Evolutionary conservation across 805 yeast species (phyloP).

Genomic region (Wickerhamiella cacticola): DNA sequence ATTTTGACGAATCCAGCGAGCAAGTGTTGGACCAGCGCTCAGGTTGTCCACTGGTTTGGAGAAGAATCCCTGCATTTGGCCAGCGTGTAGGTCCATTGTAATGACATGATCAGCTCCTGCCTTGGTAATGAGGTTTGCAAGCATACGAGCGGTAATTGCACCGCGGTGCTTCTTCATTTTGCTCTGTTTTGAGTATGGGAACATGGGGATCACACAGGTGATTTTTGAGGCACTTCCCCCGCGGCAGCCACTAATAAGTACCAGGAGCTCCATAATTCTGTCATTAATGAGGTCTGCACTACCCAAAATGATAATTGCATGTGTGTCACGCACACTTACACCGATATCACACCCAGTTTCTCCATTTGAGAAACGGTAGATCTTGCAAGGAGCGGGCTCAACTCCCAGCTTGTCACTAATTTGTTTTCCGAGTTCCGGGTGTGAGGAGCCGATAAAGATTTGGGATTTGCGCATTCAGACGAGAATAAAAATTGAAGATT

Average conservation of each 20-base stretch:
- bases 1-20: slow-evolving; percentile 88
- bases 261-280: slow-evolving; percentile 90
- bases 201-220: slow-evolving; percentile 94
- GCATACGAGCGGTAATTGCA: slow-evolving; percentile 94
- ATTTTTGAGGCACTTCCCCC: slow-evolving; percentile 98
- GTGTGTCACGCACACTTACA: slow-evolving; percentile 91
- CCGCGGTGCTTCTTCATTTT: slow-evolving; percentile 99
- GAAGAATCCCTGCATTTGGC: slow-evolving; percentile 99
- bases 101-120: slow-evolving; percentile 99
- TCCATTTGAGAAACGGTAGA: slow-evolving; percentile 90
- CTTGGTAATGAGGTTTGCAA: slow-evolving; percentile 88
- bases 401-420: slow-evolving; percentile 88
- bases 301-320: slow-evolving; percentile 83
- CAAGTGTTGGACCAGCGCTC: slow-evolving; percentile 92
- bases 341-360: slow-evolving; percentile 96
- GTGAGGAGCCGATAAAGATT: slow-evolving; percentile 92
- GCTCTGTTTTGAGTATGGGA: slow-evolving; percentile 93
- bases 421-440: slow-evolving; percentile 82
- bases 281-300: slow-evolving; percentile 83
- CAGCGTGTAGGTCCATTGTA: slow-evolving; percentile 90
- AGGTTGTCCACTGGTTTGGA: slow-evolving; percentile 93
- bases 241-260: slow-evolving; percentile 86
- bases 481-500: not conserved
- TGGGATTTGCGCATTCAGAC: slow-evolving; percentile 86
- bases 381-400: slow-evolving; percentile 83